Evolutionary conservation across 805 yeast species (phyloP), one percentile per base, ranked within the genome.

Genomic region (Blastobotrys americana): DNA sequence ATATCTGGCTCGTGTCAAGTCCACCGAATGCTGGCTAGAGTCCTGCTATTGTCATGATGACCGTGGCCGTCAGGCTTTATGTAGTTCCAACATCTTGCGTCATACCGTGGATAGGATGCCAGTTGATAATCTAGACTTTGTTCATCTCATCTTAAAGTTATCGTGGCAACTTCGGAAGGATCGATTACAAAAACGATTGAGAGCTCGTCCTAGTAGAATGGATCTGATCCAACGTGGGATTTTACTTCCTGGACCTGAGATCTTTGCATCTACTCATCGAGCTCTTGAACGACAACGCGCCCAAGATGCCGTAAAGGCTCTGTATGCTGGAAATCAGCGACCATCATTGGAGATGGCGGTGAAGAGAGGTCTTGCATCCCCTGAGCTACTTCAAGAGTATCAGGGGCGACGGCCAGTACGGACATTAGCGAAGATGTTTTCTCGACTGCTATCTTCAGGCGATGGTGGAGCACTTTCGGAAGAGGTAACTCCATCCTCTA

Each of bases 181-280:
- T 40, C 41, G 57, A 36, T 40, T 58, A 22, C 38, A 46, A 10
- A 45, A 60, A 4, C 46, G 50, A 25, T 53, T 58, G 19, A 53
- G 50, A 9, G 23, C 35, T 13, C 52, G 61, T 9, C 63, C 63
- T 4, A 36, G 49, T 8, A 36, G 45, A 4, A 42, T 48, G 17
- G 61, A 58, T 33, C 54, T 58, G 34, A 45, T 56, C 8, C 49
- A 47, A 38, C 47, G 56, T 2, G 61, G 61, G 17, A 53, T 58
- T 34, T 45, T 51, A 46, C 53, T 23, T 44, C 41, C 31, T 19
- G 49, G 51, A 5, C 51, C 15, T 42, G 50, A 33, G 44, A 50
- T 37, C 3, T 41, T 52, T 22, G 57, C 57, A 6, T 39, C 39
- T n/a, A 37, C 43, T 5, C 28, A 43, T 31, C 33, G 42, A 31